phyloP scores from a whole-genome alignment of 176 grass and related monocot genomes.

The Chloris gayana region DNA sequence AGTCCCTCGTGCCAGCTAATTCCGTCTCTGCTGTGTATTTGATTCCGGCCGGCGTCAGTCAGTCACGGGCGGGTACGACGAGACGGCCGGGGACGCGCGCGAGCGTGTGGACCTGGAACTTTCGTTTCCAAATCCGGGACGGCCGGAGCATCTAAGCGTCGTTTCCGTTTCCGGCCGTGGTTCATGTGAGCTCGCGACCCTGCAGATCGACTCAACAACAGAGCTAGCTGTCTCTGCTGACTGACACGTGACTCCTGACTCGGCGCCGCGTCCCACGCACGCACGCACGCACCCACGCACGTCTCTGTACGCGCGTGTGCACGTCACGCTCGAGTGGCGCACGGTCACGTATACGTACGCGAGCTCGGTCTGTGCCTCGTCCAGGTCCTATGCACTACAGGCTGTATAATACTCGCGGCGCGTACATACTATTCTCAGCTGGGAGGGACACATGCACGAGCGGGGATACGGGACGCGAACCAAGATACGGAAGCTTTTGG shows the following conservation, averaged over 20 bases:
- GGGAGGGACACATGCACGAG: neutral
- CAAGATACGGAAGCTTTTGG: neutral
- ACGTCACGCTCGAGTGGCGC: neutral
- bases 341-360: neutral
- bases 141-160: too few species aligned
- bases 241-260: neutral
- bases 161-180: conserved; percentile 16
- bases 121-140: neutral
- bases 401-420: neutral
- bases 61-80: neutral
- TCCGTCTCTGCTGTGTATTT: too few species aligned
- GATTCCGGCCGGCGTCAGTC: neutral
- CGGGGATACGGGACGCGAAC: neutral
- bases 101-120: conserved; percentile 3
- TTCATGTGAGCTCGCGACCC: conserved; percentile 55
- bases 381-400: neutral
- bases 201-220: too few species aligned
- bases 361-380: neutral
- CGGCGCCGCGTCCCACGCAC: neutral
- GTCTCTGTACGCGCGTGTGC: neutral
- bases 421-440: neutral
- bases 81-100: neutral
- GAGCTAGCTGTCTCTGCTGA: neutral
- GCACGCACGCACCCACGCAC: neutral
- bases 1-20: too few species aligned